Evolutionary conservation across 1,284 basidiomycete genomes (phyloP).

Genomic region (Cerioporus squamosus): DNA sequence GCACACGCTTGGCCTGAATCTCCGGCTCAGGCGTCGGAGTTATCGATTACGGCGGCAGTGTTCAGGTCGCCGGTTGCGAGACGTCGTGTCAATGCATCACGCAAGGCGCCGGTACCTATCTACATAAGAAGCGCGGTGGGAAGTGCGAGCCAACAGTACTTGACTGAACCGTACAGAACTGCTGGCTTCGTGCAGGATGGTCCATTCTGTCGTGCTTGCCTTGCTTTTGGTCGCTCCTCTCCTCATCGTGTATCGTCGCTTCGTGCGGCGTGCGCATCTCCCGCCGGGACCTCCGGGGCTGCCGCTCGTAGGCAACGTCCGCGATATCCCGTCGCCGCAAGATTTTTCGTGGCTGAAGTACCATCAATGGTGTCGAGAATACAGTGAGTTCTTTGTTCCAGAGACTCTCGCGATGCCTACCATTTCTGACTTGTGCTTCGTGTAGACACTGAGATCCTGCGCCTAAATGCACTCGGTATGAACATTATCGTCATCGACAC

Average conservation of each 20-base stretch:
- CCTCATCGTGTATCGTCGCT: neutral
- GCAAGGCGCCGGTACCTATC: too few relatives aligned
- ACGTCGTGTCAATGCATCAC: too few relatives aligned
- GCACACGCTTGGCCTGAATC: too few relatives aligned
- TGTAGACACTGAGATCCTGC: slow-evolving; percentile 25
- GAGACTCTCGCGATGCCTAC: neutral
- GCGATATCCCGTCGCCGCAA: slow-evolving; percentile 22
- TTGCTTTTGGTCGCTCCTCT: neutral
- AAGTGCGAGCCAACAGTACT: too few relatives aligned
- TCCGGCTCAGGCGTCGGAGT: too few relatives aligned
- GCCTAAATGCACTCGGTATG: slow-evolving; percentile 20
- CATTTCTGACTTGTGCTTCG: neutral
- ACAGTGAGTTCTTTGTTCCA: slow-evolving; percentile 11
- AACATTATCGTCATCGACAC: slow-evolving; percentile 46
- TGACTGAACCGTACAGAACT: too few relatives aligned
- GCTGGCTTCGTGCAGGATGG: too few relatives aligned
- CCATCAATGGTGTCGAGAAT: slow-evolving; percentile 12
- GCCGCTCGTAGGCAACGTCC: slow-evolving; percentile 29
- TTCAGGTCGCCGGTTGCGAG: too few relatives aligned
- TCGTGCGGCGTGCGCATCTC: neutral
- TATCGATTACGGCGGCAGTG: too few relatives aligned
- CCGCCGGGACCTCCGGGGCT: slow-evolving; percentile 29
- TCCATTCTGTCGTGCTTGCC: neutral
- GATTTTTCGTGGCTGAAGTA: slow-evolving; percentile 23
- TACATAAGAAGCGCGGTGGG: too few relatives aligned